Evolutionary conservation across 1,139 yeast species (phyloP).

Genomic region (Debaryomyces psychrophilus): DNA sequence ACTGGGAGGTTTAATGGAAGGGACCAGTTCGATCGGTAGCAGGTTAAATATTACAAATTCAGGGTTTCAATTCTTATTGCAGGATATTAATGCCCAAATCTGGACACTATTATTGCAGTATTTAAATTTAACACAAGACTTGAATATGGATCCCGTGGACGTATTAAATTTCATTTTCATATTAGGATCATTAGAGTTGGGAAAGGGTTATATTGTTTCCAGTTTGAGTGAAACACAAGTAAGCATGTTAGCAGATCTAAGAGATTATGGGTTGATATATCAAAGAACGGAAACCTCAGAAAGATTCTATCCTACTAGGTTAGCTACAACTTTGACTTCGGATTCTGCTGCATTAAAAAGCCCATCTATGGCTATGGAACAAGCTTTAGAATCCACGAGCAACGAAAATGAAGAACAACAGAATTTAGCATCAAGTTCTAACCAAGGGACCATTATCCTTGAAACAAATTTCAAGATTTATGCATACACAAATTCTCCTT

Average conservation of each 20-base stretch:
- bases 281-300: slow-evolving; percentile 64
- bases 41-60: slow-evolving; percentile 77
- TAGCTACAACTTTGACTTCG: slow-evolving; percentile 89
- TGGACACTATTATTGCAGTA: slow-evolving; percentile 93
- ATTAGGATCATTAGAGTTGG: slow-evolving; percentile 89
- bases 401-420: slow-evolving; percentile 22
- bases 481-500: slow-evolving; percentile 93
- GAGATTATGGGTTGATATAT: slow-evolving; percentile 91
- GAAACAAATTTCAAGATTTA: slow-evolving; percentile 94
- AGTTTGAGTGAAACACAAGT: slow-evolving; percentile 80
- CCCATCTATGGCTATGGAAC: slow-evolving; percentile 70
- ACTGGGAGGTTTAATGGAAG: slow-evolving; percentile 87
- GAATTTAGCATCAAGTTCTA: slow-evolving; percentile 24
- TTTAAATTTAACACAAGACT: slow-evolving; percentile 77
- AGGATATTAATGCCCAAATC: slow-evolving; percentile 90
- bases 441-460: slow-evolving; percentile 72
- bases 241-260: slow-evolving; percentile 83
- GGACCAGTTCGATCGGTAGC: slow-evolving; percentile 35
- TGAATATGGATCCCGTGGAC: slow-evolving; percentile 95
- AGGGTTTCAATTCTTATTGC: slow-evolving; percentile 92
- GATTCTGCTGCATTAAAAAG: slow-evolving; percentile 72
- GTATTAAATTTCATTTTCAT: slow-evolving; percentile 90
- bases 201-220: slow-evolving; percentile 76
- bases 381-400: slow-evolving; percentile 48
- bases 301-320: slow-evolving; percentile 85